Evolutionary conservation across 2,329 filamentous ascomycete genomes (phyloP), one percentile per base, ranked within the genome.

Genomic region (Claviceps spartinae): DNA sequence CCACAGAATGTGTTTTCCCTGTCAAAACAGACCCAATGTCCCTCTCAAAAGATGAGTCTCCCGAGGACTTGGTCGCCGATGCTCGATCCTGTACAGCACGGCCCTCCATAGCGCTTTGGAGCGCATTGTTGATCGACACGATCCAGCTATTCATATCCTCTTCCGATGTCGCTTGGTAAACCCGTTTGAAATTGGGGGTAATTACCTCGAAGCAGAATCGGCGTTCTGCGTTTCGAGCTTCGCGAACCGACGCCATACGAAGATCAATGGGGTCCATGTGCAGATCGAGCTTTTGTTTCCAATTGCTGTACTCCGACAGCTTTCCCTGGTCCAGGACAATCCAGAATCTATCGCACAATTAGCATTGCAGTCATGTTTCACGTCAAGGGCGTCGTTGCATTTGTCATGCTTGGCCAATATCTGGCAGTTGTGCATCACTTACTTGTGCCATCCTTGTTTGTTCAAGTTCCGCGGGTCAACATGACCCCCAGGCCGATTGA

Each of bases 101-200:
- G 44, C 87, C 85, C 69, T 98, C 94, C 48, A 98, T 88, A 16
- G 93, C 94, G 64, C 88, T 95, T 64, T 98, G 93, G 41, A 97
- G 72, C 9, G 93, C 94, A 63, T 97, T 98, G 68, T 98, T 98
- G 71, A 98, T 94, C 20, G 93, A 85, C 22, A 80, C 77, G 60
- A 98, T 98, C 93, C 93, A 98, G 59, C 82, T 91, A 63, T 85
- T 89, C 88, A 98, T 95, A 61, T 98, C 93, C 41, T 98, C 93
- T 68, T 97, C 93, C 0, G 91, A 95, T 1, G 91, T 96, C 42
- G 91, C 93, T 70, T 98, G 93, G 67, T 97, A 98, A 16, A 97
- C 90, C 52, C 93, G 83, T 61, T 94, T 97, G 67, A 85, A 97
- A 48, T 93, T 87, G 8, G 94, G 94, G 0, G 93, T 98, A 54